A percentile compares a stretch with the other conserved stretches of the same genome.
Conservation (phyloP, 2,329 filamentous ascomycete species). For the Ambrosiella xylebori region DNA sequence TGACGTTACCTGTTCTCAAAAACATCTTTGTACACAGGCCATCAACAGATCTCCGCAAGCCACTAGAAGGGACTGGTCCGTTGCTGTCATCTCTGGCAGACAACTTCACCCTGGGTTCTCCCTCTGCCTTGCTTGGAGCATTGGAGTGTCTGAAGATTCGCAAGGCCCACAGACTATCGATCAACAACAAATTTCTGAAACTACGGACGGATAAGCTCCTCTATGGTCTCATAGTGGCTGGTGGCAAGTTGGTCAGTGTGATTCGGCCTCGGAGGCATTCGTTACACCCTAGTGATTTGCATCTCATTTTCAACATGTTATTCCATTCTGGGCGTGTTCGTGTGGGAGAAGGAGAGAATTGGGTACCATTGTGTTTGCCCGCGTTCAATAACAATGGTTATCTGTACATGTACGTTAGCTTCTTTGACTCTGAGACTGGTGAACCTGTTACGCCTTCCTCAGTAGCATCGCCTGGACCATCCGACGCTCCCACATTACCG, state of each 20-base stretch:
- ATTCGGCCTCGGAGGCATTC: constrained; percentile 89
- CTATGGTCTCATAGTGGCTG: constrained; percentile 85
- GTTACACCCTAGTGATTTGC: constrained; percentile 83
- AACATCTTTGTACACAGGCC: constrained; percentile 79
- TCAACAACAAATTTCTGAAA: constrained; percentile 77
- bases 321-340: constrained; percentile 90
- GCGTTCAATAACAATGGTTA: constrained; percentile 96
- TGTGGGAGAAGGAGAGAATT: constrained; percentile 80
- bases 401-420: constrained; percentile 98
- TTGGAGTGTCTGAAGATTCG: constrained; percentile 85
- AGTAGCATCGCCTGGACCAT: neutral
- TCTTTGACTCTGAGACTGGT: constrained; percentile 46
- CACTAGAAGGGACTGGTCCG: constrained; percentile 78
- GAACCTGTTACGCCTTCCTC: constrained; percentile 3
- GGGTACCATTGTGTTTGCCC: constrained; percentile 89
- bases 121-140: constrained; percentile 72
- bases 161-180: constrained; percentile 68
- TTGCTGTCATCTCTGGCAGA: constrained; percentile 84
- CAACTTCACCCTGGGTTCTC: constrained; percentile 83
- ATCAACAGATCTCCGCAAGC: constrained; percentile 82
- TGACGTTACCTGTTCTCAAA: constrained; percentile 73
- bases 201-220: constrained; percentile 60
- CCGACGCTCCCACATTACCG: neutral
- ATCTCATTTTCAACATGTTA: constrained; percentile 98
- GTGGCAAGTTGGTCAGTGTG: constrained; percentile 83